Evolutionary conservation across 2,329 filamentous ascomycete genomes (phyloP), one percentile per base, ranked within the genome.

Genomic region (Exophiala sideris): DNA sequence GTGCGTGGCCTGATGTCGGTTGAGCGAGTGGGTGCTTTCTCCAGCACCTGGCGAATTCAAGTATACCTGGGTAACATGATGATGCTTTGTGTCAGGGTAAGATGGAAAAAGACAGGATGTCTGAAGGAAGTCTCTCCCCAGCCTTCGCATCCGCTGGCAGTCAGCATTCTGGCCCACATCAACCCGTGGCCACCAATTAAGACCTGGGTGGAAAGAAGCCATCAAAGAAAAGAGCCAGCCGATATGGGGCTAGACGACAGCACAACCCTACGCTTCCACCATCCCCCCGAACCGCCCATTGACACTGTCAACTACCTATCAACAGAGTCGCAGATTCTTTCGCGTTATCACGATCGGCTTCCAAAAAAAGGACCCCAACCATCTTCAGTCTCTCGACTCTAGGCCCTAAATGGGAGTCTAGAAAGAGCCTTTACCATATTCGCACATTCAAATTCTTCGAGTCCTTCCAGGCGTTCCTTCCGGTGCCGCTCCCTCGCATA

Each of bases 331-430:
- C 47, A 47, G 24, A 42, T 20, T 54, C 50, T 54, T 48, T 45
- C 55, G 49, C 48, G 51, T 58, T 58, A 58, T 58, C 56, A 52
- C 35, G 51, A 54, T 48, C 51, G 54, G 55, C 47, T 52, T 45
- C 52, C 45, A 58, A 52, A 47, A 44, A 12, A 4, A 44, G n/a
- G 16, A 18, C 14, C 41, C 41, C 40, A 51, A 35, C 48, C 21
- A 21, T 50, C 39, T 44, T 18, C 8, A 21, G 24, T 18, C n/a
- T 44, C 20, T 20, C 41, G 29, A 21, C n/a, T 24, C 16, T 11
- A 44, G 20, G 20, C 21, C 39, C 38, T 18, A 35, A 50, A 42
- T 29, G n/a, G 24, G 24, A 29, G 5, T 29, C 29, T 32, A 10
- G 21, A n/a, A 12, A 32, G 21, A n/a, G 21, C 29, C 41, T 24